Conservation (phyloP, 208 protist species). For the Novymonas esmeraldas region DNA sequence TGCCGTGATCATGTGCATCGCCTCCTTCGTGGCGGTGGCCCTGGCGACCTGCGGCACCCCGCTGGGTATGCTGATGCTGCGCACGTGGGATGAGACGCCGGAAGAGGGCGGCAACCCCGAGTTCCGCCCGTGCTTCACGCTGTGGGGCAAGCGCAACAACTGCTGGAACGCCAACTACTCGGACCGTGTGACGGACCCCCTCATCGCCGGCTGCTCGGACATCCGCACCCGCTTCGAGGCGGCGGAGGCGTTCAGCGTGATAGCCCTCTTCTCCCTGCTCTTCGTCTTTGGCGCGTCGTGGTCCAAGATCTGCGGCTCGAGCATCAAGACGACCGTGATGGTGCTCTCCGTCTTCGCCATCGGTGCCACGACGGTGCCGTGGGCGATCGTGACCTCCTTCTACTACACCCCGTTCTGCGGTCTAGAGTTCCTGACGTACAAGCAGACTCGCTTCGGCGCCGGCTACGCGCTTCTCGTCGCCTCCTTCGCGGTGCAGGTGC, state of each 20-base stretch:
- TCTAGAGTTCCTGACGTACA: slow-evolving; percentile 30
- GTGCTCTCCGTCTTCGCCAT: slow-evolving; percentile 45
- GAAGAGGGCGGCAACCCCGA: neutral
- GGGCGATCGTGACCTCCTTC: slow-evolving; percentile 48
- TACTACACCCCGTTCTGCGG: slow-evolving; percentile 70
- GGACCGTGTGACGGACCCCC: slow-evolving; percentile 41
- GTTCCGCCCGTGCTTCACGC: slow-evolving; percentile 47
- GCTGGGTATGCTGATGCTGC: slow-evolving; percentile 44
- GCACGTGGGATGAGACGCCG: neutral
- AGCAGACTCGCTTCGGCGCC: slow-evolving; percentile 36
- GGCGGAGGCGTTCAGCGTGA: slow-evolving; percentile 58
- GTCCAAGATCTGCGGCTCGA: slow-evolving; percentile 36
- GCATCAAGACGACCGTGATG: slow-evolving; percentile 44
- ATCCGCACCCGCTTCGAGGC: slow-evolving; percentile 47
- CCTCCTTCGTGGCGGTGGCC: slow-evolving; percentile 43
- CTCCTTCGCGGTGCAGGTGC: slow-evolving; percentile 45
- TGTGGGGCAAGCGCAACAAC: slow-evolving; percentile 53
- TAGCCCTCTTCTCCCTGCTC: slow-evolving; percentile 53
- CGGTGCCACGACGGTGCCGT: slow-evolving; percentile 49
- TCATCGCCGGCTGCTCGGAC: slow-evolving; percentile 30
- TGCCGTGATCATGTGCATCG: slow-evolving; percentile 47
- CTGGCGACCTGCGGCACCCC: slow-evolving; percentile 56
- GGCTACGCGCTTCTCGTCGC: slow-evolving; percentile 55
- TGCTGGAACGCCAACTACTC: slow-evolving; percentile 54
- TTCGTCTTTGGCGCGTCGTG: slow-evolving; percentile 31